phyloP scores from a whole-genome alignment of 176 grass and related monocot genomes.

The Musa acuminata region DNA sequence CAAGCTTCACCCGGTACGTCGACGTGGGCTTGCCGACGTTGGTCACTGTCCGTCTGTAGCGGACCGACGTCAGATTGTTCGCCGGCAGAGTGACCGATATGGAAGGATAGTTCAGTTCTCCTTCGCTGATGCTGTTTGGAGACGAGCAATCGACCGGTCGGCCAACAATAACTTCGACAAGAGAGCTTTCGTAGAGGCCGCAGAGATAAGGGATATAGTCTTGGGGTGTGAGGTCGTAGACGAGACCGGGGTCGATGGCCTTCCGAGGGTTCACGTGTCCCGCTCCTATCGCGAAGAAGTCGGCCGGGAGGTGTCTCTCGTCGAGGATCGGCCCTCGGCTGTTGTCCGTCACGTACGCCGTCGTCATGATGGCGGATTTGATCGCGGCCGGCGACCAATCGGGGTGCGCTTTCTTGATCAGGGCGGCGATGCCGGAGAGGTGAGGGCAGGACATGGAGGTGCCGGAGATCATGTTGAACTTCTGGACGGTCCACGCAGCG shows the following conservation, averaged over 20 bases:
- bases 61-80: conserved; percentile 40
- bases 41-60: conserved; percentile 41
- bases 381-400: conserved; percentile 63
- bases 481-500: conserved; percentile 29
- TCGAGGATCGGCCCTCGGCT: conserved; percentile 37
- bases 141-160: conserved; percentile 23
- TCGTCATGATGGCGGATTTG: conserved; percentile 74
- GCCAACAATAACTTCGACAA: conserved; percentile 35
- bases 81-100: conserved; percentile 39
- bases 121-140: conserved; percentile 43
- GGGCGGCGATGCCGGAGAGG: conserved; percentile 39
- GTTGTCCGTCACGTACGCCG: conserved; percentile 24
- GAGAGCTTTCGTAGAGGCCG: conserved; percentile 44
- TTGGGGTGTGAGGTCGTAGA: conserved; percentile 48
- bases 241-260: conserved; percentile 51
- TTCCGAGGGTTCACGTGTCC: conserved; percentile 48
- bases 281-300: conserved; percentile 36
- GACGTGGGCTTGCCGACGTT: conserved; percentile 51
- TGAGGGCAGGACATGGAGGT: conserved; percentile 73
- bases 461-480: conserved; percentile 60
- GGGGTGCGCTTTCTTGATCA: conserved; percentile 57
- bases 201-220: conserved; percentile 68
- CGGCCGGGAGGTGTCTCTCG: conserved; percentile 25
- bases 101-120: conserved; percentile 76
- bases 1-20: conserved; percentile 41